phyloP scores from a whole-genome alignment of 2,329 filamentous ascomycete genomes.

The Tolypocladium pustulatum region DNA sequence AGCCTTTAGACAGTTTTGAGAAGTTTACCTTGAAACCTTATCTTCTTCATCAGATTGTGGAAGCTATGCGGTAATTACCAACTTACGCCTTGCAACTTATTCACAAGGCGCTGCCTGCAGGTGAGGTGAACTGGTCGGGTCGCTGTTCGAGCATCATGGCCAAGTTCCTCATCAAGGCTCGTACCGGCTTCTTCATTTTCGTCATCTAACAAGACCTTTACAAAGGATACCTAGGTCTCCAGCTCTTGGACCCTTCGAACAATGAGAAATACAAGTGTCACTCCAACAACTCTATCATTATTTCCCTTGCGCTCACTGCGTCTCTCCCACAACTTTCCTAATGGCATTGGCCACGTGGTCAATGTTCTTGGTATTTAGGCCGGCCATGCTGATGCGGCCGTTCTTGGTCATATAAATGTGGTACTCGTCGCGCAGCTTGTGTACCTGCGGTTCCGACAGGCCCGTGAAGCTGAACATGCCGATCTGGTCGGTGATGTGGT shows the following conservation, averaged over 20 bases:
- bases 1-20: no score
- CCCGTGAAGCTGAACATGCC: constrained; percentile 98
- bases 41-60: no score
- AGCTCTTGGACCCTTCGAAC: constrained; percentile 3
- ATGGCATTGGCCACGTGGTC: constrained; percentile 89
- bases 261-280: neutral
- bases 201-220: neutral
- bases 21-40: no score
- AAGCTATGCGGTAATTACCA: no score
- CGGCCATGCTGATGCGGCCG: constrained; percentile 95
- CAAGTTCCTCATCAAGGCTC: neutral
- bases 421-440: constrained; percentile 55
- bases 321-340: constrained; percentile 60
- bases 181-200: neutral
- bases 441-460: constrained; percentile 61
- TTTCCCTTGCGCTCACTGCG: constrained; percentile 7
- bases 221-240: constrained; percentile 1
- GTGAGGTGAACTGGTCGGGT: neutral
- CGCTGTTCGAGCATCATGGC: neutral
- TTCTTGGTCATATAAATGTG: constrained; percentile 97
- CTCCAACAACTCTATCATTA: neutral
- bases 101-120: neutral
- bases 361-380: constrained; percentile 84
- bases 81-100: neutral
- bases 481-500: constrained; percentile 97